A percentile compares a stretch with the other conserved stretches of the same genome.
Evolutionary conservation across 192 early-diverging fungal genomes (phyloP).

Genomic region (Coemansia sp.): DNA sequence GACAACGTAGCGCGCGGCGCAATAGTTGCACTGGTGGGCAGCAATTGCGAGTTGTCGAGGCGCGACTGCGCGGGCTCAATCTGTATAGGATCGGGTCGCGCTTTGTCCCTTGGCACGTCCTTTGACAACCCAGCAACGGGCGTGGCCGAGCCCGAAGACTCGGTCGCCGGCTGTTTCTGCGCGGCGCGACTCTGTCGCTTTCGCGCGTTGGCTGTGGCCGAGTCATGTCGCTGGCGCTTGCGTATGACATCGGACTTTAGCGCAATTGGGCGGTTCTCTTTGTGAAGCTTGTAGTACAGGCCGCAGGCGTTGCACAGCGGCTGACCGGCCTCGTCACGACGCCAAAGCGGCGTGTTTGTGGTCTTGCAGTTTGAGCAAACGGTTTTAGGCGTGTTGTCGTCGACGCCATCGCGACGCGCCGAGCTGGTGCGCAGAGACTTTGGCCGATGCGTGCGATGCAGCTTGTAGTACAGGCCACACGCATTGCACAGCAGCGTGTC

Average conservation of each 20-base stretch:
- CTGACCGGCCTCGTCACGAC: slow-evolving; percentile 81
- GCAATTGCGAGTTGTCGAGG: neutral
- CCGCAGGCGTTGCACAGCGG: slow-evolving; percentile 98
- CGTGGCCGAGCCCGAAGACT: slow-evolving; percentile 5
- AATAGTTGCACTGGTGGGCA: neutral
- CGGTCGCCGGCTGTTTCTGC: slow-evolving; percentile 10
- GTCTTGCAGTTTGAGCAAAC: slow-evolving; percentile 79
- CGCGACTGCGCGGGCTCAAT: neutral
- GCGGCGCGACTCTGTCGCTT: slow-evolving; percentile 22
- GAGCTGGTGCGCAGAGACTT: slow-evolving; percentile 76
- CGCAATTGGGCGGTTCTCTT: slow-evolving; percentile 78
- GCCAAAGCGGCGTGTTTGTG: slow-evolving; percentile 91
- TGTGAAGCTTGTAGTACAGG: slow-evolving; percentile 92
- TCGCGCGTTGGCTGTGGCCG: slow-evolving; percentile 12
- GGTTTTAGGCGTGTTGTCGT: slow-evolving; percentile 39
- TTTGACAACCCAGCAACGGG: slow-evolving; percentile 1
- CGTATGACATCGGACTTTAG: slow-evolving; percentile 95
- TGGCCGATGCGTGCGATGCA: slow-evolving; percentile 84
- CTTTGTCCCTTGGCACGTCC: slow-evolving; percentile 3
- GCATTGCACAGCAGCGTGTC: slow-evolving; percentile 94
- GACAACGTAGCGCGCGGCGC: neutral
- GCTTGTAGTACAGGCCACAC: slow-evolving; percentile 93
- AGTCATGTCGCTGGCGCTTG: slow-evolving; percentile 78
- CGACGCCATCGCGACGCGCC: slow-evolving; percentile 52
- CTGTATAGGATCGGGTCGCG: neutral